phyloP scores from a whole-genome alignment of 2,329 filamentous ascomycete species.

The Trichoderma atroviride region DNA sequence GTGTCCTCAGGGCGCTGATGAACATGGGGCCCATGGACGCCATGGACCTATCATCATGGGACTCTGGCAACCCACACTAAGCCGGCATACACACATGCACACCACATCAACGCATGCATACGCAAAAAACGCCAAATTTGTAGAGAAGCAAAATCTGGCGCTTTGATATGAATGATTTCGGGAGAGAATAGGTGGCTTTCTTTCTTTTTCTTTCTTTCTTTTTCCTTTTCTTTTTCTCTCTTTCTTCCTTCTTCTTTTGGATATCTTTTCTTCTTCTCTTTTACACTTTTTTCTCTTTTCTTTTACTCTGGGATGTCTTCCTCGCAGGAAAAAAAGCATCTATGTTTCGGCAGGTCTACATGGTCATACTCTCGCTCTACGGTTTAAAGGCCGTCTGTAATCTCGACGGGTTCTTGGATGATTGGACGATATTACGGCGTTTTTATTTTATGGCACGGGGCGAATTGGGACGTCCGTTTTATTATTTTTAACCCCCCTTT shows the following conservation, averaged over 20 bases:
- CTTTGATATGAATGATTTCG: background rate
- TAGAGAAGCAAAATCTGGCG: background rate
- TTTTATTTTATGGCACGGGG: conserved; percentile 4
- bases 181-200: background rate
- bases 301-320: background rate
- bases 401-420: conserved; percentile 12
- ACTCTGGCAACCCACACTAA: conserved; percentile 38
- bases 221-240: background rate
- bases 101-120: background rate
- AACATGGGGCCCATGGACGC: conserved; percentile 62
- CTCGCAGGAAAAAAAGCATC: background rate
- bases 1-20: conserved; percentile 60
- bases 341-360: conserved; percentile 22
- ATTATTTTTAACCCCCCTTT: background rate
- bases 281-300: background rate
- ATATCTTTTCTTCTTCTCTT: background rate
- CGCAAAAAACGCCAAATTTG: background rate
- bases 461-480: background rate
- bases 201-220: background rate
- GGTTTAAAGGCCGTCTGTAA: conserved; percentile 9
- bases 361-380: conserved; percentile 11
- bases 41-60: conserved; percentile 59
- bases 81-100: background rate
- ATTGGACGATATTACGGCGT: conserved; percentile 21
- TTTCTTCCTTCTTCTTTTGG: background rate